Percentiles rank a stretch among this genome's conserved stretches.
Evolutionary conservation across 2,329 filamentous ascomycete genomes (phyloP).

Genomic region (Elsinoe fawcettii): DNA sequence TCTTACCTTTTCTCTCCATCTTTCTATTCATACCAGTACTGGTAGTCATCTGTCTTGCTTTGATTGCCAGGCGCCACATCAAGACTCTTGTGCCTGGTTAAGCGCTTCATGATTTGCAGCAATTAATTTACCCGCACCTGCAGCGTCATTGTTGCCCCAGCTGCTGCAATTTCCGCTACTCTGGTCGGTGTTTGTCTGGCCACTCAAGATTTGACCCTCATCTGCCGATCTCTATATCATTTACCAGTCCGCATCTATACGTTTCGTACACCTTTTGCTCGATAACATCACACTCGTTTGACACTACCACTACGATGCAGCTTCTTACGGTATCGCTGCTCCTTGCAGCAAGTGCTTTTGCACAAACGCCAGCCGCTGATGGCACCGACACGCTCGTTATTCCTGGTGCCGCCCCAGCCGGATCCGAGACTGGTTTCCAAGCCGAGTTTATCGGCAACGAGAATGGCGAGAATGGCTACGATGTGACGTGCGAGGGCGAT

Average conservation of each 20-base stretch:
- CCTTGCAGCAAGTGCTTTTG: background rate
- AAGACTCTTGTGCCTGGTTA: background rate
- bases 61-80: conserved; percentile 8
- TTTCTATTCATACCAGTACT: background rate
- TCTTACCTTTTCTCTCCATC: background rate
- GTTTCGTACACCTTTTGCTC: background rate
- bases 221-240: conserved; percentile 11
- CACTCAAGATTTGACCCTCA: background rate
- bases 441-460: background rate
- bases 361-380: background rate
- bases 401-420: background rate
- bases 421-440: background rate
- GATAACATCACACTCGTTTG: background rate
- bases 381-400: background rate
- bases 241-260: background rate
- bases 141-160: conserved; percentile 13
- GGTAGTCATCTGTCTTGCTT: background rate
- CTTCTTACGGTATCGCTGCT: background rate
- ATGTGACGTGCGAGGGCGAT: background rate
- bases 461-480: background rate
- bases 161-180: conserved; percentile 11
- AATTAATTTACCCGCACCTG: conserved; percentile 8
- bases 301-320: background rate
- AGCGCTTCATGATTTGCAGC: conserved; percentile 10
- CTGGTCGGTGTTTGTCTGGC: conserved; percentile 9